Percentiles rank a stretch among this genome's conserved stretches.
Conservation (phyloP, 2,329 filamentous ascomycete genomes). For the Zelopaecilomyces penicillatus region DNA sequence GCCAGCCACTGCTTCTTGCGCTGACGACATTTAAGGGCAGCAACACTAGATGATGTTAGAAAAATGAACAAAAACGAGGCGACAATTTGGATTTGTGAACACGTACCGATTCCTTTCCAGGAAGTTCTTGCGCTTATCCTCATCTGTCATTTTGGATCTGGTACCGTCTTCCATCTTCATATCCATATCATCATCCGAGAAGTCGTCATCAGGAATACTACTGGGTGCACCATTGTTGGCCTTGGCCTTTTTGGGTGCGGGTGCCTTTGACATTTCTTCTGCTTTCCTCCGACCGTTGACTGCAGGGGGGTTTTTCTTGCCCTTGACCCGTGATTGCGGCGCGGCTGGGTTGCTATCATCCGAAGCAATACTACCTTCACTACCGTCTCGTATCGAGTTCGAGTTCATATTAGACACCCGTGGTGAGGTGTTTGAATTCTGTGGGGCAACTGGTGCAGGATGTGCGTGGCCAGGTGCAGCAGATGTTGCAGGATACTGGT, state of each 20-base stretch:
- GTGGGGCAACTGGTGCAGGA: slow-evolving; percentile 28
- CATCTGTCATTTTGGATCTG: slow-evolving; percentile 86
- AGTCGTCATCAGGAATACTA: slow-evolving; percentile 19
- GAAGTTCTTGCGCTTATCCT: slow-evolving; percentile 98
- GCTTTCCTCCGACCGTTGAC: slow-evolving; percentile 70
- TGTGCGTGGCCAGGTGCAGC: slow-evolving; percentile 43
- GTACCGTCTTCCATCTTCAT: slow-evolving; percentile 45
- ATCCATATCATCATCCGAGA: slow-evolving; percentile 44
- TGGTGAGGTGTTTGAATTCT: slow-evolving; percentile 36
- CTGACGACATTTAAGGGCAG: slow-evolving; percentile 92
- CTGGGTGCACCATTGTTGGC: slow-evolving; percentile 13
- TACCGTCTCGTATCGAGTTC: slow-evolving; percentile 45
- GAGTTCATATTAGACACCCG: slow-evolving; percentile 43
- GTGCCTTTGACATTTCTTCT: slow-evolving; percentile 57
- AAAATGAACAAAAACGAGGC: neutral
- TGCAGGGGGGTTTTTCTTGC: slow-evolving; percentile 54
- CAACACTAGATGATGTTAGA: slow-evolving; percentile 54
- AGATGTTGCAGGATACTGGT: slow-evolving; percentile 38
- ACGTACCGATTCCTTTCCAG: slow-evolving; percentile 87
- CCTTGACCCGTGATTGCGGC: slow-evolving; percentile 56
- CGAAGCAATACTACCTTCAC: slow-evolving; percentile 62
- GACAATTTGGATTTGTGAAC: neutral
- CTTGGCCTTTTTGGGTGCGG: slow-evolving; percentile 64
- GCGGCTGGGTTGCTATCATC: slow-evolving; percentile 66
- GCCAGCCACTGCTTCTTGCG: slow-evolving; percentile 98